phyloP scores from a whole-genome alignment of 2,329 filamentous ascomycete species.

The Exophiala phaeomuriformis region DNA sequence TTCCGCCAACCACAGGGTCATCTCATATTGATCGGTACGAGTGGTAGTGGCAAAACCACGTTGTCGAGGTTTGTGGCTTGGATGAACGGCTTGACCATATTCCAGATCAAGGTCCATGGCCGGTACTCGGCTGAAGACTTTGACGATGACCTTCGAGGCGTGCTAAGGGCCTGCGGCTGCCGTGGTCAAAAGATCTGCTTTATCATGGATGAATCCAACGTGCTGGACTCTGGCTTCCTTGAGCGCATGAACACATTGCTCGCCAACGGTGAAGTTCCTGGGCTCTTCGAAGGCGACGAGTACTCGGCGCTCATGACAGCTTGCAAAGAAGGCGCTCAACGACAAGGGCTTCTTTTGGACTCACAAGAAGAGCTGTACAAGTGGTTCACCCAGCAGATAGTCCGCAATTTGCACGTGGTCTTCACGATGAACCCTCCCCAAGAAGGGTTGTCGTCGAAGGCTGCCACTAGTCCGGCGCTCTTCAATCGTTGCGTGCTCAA shows the following conservation, averaged over 20 bases:
- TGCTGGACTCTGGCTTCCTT: conserved; percentile 95
- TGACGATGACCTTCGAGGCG: conserved; percentile 90
- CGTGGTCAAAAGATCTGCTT: conserved; percentile 99
- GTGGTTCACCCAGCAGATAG: conserved; percentile 99
- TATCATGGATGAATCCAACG: conserved; percentile 99
- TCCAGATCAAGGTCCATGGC: conserved; percentile 99
- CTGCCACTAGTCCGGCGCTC: conserved; percentile 90
- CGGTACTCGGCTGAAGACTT: conserved; percentile 98
- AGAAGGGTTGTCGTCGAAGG: conserved; percentile 88
- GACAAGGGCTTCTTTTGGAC: conserved; percentile 88
- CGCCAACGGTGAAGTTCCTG: conserved; percentile 97
- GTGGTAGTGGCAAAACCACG: conserved; percentile 96
- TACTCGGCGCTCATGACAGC: conserved; percentile 98
- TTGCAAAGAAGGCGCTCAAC: conserved; percentile 95
- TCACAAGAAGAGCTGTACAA: conserved; percentile 99
- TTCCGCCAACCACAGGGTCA: conserved; percentile 98
- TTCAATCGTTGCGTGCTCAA: conserved; percentile 99
- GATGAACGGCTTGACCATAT: conserved; percentile 99
- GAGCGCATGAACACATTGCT: conserved; percentile 99
- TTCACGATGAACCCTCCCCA: conserved; percentile 99
- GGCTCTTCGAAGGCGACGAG: conserved; percentile 98
- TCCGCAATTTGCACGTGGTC: conserved; percentile 97
- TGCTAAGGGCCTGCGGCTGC: conserved; percentile 86
- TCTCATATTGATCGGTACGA: conserved; percentile 96
- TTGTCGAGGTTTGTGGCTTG: conserved; percentile 96